Evolutionary conservation across 1,139 yeast species (phyloP).

Genomic region (Blastobotrys ciferrii): DNA sequence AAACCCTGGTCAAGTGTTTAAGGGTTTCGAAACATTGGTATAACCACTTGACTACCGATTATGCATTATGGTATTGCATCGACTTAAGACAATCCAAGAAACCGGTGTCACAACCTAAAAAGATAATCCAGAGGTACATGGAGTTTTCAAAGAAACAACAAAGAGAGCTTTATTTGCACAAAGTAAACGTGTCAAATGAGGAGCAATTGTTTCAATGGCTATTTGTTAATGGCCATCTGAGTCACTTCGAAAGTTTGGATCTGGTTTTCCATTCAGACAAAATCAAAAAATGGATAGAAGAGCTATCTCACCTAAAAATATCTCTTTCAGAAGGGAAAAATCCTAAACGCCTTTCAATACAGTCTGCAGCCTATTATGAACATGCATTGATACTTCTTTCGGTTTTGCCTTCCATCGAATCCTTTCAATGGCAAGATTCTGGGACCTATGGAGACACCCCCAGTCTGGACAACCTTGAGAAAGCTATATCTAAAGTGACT

Average conservation of each 20-base stretch:
- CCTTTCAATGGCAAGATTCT: not conserved
- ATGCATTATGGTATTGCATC: not conserved
- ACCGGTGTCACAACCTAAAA: not conserved
- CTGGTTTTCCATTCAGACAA: not conserved
- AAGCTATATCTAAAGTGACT: not conserved
- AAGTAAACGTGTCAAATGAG: not conserved
- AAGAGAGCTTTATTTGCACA: not conserved
- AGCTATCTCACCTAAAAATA: not conserved
- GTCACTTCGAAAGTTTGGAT: not conserved
- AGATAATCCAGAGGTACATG: slow-evolving; percentile 1
- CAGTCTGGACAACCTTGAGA: not conserved
- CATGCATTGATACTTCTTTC: not conserved
- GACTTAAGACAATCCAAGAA: slow-evolving; percentile 3
- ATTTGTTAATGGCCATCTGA: not conserved
- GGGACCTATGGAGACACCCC: not conserved
- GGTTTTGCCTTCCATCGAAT: not conserved
- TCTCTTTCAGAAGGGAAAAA: not conserved
- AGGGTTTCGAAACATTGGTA: slow-evolving; percentile 14
- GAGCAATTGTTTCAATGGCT: not conserved
- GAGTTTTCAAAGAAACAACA: not conserved
- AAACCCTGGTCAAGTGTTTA: slow-evolving; percentile 9
- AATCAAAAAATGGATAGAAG: not conserved
- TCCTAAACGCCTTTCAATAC: not conserved
- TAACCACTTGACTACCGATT: slow-evolving; percentile 5
- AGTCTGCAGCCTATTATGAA: not conserved